These are phyloP conservation scores for Acorus gramineus DNA, from an alignment of 106 monocot genomes.

Conservation along the genomic window DNA sequence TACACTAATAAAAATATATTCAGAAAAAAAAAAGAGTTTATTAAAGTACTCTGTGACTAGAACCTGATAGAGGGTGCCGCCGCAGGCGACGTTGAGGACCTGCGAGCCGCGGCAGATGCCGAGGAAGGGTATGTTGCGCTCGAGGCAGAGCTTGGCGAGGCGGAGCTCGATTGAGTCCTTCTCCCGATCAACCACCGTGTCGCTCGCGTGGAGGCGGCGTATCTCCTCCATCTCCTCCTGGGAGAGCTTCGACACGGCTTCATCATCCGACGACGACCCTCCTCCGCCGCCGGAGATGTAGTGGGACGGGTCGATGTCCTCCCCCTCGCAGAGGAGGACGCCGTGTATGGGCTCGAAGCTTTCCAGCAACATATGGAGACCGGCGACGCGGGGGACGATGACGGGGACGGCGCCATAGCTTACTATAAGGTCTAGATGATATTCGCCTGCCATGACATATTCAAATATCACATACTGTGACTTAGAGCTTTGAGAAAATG, in stretches of 20 bases:
- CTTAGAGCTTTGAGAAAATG: no score
- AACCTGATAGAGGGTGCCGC: conserved; percentile 39
- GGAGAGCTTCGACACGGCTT: conserved; percentile 13
- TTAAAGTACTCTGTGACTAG: no score
- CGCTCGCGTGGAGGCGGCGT: conserved; percentile 54
- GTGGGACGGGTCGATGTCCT: conserved; percentile 80
- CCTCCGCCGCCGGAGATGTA: conserved; percentile 22
- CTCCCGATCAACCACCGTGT: conserved; percentile 62
- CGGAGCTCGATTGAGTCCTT: conserved; percentile 90
- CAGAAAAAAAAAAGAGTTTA: no score
- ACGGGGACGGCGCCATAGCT: conserved; percentile 83
- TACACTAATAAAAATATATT: no score
- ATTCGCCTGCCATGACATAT: conserved; percentile 45
- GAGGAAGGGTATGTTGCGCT: conserved; percentile 77
- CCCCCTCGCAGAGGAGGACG: conserved; percentile 92
- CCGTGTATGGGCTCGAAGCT: conserved; percentile 96
- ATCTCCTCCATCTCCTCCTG: conserved; percentile 58
- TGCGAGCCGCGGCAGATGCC: conserved; percentile 95
- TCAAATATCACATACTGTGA: no score
- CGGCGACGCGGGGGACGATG: conserved; percentile 80
- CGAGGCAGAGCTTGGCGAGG: conserved; percentile 77
- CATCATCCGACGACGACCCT: no score
- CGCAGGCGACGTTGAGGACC: conserved; percentile 85
- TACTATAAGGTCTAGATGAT: conserved; percentile 86
- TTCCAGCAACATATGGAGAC: conserved; percentile 75